Percentiles rank a stretch among this genome's conserved stretches.
These are phyloP conservation scores for Exophiala calicioides DNA, from an alignment of 2,329 filamentous ascomycete species.

Conservation along the genomic window DNA sequence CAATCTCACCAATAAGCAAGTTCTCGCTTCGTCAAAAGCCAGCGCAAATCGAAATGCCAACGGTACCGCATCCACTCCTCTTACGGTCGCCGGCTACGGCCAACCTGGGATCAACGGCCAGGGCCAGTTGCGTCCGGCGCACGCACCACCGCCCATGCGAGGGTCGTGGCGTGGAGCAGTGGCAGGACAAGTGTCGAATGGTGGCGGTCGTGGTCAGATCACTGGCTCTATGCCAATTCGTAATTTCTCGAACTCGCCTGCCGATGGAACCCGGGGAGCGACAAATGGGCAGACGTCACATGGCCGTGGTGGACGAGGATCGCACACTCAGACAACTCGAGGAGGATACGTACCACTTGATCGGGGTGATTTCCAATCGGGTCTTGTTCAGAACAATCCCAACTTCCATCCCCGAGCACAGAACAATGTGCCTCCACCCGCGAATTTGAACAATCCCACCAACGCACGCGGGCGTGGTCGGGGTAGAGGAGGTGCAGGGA, in stretches of 20 bases:
- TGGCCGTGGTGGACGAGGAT: slow-evolving; percentile 18
- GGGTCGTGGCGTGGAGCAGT: slow-evolving; percentile 62
- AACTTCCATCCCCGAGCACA: slow-evolving; percentile 59
- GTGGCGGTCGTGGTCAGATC: slow-evolving; percentile 31
- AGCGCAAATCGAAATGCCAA: slow-evolving; percentile 39
- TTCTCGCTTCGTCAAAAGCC: slow-evolving; percentile 60
- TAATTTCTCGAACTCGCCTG: slow-evolving; percentile 13
- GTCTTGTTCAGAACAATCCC: slow-evolving; percentile 58
- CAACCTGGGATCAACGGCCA: slow-evolving; percentile 59
- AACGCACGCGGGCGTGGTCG: slow-evolving; percentile 37
- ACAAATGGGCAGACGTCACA: slow-evolving; percentile 7
- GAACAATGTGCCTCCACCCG: slow-evolving; percentile 52
- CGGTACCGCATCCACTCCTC: slow-evolving; percentile 58
- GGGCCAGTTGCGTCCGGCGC: slow-evolving; percentile 61
- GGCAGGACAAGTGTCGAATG: slow-evolving; percentile 42
- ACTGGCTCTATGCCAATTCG: slow-evolving; percentile 25
- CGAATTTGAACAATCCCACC: slow-evolving; percentile 36
- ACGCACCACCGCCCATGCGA: slow-evolving; percentile 57
- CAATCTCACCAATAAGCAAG: slow-evolving; percentile 80
- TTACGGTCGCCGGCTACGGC: slow-evolving; percentile 59
- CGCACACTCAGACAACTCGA: slow-evolving; percentile 26
- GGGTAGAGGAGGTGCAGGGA: slow-evolving; percentile 37
- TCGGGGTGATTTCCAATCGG: slow-evolving; percentile 53
- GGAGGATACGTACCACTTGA: slow-evolving; percentile 46
- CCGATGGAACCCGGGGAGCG: slow-evolving; percentile 19